Evolutionary conservation across 139 green algal species (phyloP), one percentile per base, ranked within the genome.

Genomic region (Picochlorum sp.): DNA sequence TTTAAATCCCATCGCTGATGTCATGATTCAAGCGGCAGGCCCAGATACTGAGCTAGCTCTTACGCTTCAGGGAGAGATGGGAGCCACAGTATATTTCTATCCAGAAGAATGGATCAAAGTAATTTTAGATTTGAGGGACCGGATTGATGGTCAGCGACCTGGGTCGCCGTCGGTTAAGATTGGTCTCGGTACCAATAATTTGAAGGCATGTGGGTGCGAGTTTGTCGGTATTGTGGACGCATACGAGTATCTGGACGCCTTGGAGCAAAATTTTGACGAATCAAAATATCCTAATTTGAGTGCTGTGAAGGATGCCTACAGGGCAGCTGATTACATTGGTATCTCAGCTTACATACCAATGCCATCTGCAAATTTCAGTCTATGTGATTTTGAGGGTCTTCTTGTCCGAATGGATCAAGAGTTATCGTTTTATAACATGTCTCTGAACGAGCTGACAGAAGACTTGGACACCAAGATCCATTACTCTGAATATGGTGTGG

Each of bases 401-500:
- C 47, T 70, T 20, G 55, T 51, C 25, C 55, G 45, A 10, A 39
- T 67, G 3, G 58, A 62, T 29, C 9, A 54, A 36, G 67, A 68
- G 32, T 14, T 68, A 18, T n/a, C 14, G 3, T 59, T 45, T 25
- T 68, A 59, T 35, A 35, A 63, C 14, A 7, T 70, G n/a, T 50
- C 29, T 25, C 33, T 70, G 13, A 45, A 59, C 16, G 30, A 70
- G 40, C 25, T 68, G 3, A 28, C 3, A 14, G 45, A 33, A 10
- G 26, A 20, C 25, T 53, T 33, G 29, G 68, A 61, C 30, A 66
- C 59, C 25, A 41, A 70, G 25, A 32, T 79, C 22, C 57, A 69
- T 33, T 79, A 62, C 47, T 55, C 20, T 7, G 74, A 82, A 44
- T 79, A 72, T 55, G 74, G 74, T 13, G 43, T 82, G 1, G 74